These are phyloP conservation scores for Bassia scoparia DNA, from an alignment of 148 eudicot genomes.

Conservation along the genomic window DNA sequence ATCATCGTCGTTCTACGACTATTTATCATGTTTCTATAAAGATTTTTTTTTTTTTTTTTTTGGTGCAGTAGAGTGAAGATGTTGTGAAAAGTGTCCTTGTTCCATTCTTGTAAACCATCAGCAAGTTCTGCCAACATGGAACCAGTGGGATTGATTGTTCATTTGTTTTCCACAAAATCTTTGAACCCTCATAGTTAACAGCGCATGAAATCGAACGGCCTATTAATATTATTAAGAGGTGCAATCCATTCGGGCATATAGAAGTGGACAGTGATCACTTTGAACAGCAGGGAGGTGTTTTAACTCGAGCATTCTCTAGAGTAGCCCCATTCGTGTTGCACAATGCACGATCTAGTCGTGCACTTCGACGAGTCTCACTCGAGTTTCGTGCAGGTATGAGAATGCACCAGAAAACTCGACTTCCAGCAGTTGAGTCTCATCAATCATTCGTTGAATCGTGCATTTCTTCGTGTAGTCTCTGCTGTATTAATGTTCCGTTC, in stretches of 20 bases:
- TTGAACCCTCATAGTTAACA: background rate
- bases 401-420: background rate
- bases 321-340: background rate
- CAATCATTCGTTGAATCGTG: background rate
- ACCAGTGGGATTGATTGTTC: background rate
- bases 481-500: background rate
- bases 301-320: accelerated
- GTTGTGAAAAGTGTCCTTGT: background rate
- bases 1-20: too few relatives aligned
- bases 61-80: too few relatives aligned
- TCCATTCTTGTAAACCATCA: background rate
- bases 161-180: background rate
- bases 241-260: background rate
- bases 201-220: background rate
- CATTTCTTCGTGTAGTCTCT: background rate
- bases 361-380: background rate
- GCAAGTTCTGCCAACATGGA: background rate
- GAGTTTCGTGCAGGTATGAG: background rate
- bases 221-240: background rate
- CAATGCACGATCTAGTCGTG: background rate
- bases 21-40: too few relatives aligned
- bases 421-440: background rate
- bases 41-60: too few relatives aligned
- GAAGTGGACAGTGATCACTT: background rate
- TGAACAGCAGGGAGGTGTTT: background rate